Percentiles rank a stretch among this genome's conserved stretches.
phyloP scores from a whole-genome alignment of 116 monocot genomes.

The Zostera marina region DNA sequence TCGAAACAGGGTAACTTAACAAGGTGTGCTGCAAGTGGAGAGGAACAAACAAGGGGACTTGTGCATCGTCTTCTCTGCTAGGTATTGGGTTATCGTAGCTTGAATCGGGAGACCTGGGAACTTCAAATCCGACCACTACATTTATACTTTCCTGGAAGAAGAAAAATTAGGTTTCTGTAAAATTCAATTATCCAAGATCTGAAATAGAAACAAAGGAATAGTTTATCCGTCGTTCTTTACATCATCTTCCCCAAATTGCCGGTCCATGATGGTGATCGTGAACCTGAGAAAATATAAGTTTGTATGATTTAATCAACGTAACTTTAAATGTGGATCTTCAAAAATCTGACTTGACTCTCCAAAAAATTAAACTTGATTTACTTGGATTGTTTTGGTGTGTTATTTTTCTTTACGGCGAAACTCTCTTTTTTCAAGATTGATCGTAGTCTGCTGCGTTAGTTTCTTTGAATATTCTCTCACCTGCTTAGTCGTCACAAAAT shows the following conservation, averaged over 20 bases:
- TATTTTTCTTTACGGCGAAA: too few species aligned
- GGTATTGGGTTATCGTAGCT: conserved; percentile 42
- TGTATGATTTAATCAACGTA: too few species aligned
- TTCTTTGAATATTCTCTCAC: too few species aligned
- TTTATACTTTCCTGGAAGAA: conserved; percentile 36
- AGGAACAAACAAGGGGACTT: conserved; percentile 45
- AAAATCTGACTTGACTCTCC: too few species aligned
- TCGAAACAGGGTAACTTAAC: conserved; percentile 17
- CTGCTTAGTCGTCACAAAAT: too few species aligned
- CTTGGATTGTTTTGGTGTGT: too few species aligned
- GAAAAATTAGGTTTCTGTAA: not conserved
- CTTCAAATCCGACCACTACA: conserved; percentile 43
- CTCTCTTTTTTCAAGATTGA: too few species aligned
- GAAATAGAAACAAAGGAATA: not conserved
- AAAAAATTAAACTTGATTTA: too few species aligned
- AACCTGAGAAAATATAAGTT: not conserved
- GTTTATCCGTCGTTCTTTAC: not conserved
- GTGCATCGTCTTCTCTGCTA: conserved; percentile 38
- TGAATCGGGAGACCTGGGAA: conserved; percentile 47
- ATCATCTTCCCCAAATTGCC: conserved; percentile 2
- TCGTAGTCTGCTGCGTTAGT: too few species aligned
- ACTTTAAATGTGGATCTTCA: too few species aligned
- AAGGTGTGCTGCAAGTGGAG: conserved; percentile 49
- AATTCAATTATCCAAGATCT: not conserved
- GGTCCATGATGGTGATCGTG: not conserved